Percentiles rank a stretch among this genome's conserved stretches.
Conservation (phyloP, 441 rosid genomes). For the Jatropha multifida region DNA sequence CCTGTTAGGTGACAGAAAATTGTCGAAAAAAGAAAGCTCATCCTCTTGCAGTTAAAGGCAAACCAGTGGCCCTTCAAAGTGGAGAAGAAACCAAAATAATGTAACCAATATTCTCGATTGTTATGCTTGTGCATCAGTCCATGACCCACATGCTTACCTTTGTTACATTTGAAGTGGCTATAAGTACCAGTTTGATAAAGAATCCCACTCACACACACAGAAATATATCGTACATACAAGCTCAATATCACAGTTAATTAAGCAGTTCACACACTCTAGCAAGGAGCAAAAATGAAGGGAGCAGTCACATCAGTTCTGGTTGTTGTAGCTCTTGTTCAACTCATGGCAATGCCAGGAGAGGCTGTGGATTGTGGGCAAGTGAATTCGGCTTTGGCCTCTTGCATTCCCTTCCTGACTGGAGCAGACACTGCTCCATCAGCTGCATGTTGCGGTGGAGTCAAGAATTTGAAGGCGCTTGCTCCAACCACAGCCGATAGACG, state of each 20-base stretch:
- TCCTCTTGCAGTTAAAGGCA: too few species aligned
- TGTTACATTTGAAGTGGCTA: background rate
- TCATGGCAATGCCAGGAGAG: conserved; percentile 25
- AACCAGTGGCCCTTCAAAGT: background rate
- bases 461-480: conserved; percentile 23
- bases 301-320: conserved; percentile 15
- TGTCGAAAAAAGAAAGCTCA: too few species aligned
- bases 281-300: conserved; percentile 26
- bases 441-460: conserved; percentile 36
- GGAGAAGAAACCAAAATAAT: background rate
- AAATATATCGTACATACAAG: background rate
- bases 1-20: too few species aligned
- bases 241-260: background rate
- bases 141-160: background rate
- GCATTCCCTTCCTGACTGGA: conserved; percentile 27
- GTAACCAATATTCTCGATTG: background rate
- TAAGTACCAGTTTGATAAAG: background rate
- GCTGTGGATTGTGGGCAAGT: conserved; percentile 32
- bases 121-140: background rate
- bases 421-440: conserved; percentile 21
- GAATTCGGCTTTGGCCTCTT: conserved; percentile 16
- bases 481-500: conserved; percentile 28
- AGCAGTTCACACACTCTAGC: background rate
- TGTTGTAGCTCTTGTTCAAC: conserved; percentile 19
- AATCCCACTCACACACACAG: background rate